Conservation (phyloP, 2,329 filamentous ascomycete genomes). For the Amylocarpus encephaloides region DNA sequence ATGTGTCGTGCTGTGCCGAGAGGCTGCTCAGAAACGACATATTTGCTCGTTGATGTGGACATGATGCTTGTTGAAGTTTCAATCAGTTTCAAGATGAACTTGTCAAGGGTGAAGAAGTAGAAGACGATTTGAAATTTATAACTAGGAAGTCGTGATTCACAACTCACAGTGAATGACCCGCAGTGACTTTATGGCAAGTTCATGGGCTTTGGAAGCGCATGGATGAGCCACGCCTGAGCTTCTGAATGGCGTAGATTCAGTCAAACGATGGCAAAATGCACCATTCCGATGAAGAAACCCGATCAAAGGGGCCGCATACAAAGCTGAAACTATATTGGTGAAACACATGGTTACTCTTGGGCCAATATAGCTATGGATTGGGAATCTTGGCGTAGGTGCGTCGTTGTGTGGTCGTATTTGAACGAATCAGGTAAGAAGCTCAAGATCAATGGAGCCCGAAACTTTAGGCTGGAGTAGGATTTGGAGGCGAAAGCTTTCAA, state of each 20-base stretch:
- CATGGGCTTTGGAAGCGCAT: no score
- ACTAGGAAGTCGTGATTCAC: no score
- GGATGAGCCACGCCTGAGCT: no score
- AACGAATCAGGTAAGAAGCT: not conserved
- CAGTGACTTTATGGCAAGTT: no score
- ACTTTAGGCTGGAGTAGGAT: no score
- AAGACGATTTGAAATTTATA: no score
- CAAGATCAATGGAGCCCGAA: no score
- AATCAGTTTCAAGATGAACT: not conserved
- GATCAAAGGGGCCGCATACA: not conserved
- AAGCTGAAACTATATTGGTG: not conserved
- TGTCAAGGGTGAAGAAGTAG: not conserved
- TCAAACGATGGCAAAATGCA: no score
- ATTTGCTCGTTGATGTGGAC: not conserved
- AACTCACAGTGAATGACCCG: no score
- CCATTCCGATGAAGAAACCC: no score
- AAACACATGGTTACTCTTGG: not conserved
- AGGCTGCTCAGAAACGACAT: constrained; percentile 7
- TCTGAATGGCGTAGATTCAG: no score
- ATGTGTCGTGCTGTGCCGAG: constrained; percentile 13
- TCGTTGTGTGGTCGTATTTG: constrained; percentile 1
- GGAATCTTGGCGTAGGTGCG: not conserved
- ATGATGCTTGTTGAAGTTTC: not conserved
- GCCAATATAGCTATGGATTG: not conserved
- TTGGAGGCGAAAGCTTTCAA: no score